Conservation (phyloP, 2,329 filamentous ascomycete species). For the Sclerotinia glacialis region DNA sequence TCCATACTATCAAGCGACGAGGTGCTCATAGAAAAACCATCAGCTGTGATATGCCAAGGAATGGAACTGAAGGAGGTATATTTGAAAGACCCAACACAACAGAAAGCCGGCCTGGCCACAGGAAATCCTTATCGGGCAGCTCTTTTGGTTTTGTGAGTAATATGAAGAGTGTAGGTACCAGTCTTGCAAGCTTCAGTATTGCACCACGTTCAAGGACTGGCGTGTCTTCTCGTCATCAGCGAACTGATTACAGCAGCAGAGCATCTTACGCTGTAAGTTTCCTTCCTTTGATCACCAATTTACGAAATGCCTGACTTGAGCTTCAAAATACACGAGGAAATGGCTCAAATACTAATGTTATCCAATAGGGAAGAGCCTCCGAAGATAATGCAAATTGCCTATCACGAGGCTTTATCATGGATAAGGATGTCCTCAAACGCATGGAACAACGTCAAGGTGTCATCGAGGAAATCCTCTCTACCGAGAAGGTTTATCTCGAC, state of each 20-base stretch:
- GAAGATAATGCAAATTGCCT: slow-evolving; percentile 60
- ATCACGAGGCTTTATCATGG: slow-evolving; percentile 54
- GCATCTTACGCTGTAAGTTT: slow-evolving; percentile 52
- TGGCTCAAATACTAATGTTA: not conserved
- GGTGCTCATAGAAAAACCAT: slow-evolving; percentile 48
- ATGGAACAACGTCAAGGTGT: slow-evolving; percentile 74
- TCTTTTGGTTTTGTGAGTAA: slow-evolving; percentile 79
- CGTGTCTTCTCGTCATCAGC: slow-evolving; percentile 53
- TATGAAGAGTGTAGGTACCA: slow-evolving; percentile 77
- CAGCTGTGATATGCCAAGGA: slow-evolving; percentile 37
- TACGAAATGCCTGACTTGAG: not conserved
- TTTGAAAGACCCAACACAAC: slow-evolving; percentile 42
- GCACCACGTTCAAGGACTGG: slow-evolving; percentile 58
- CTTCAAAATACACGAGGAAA: not conserved
- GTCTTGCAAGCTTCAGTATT: slow-evolving; percentile 69
- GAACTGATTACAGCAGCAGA: slow-evolving; percentile 60
- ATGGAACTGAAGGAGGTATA: slow-evolving; percentile 24
- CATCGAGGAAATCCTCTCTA: slow-evolving; percentile 79
- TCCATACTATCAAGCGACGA: slow-evolving; percentile 60
- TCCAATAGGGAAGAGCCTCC: slow-evolving; percentile 49
- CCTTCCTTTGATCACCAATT: not conserved
- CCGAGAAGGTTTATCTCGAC: slow-evolving; percentile 84
- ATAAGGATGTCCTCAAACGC: slow-evolving; percentile 68
- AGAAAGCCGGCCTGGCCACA: slow-evolving; percentile 42
- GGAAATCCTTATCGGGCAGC: slow-evolving; percentile 66